Evolutionary conservation across 179 eudicot genomes (phyloP).

Genomic region (Silene vulgaris): DNA sequence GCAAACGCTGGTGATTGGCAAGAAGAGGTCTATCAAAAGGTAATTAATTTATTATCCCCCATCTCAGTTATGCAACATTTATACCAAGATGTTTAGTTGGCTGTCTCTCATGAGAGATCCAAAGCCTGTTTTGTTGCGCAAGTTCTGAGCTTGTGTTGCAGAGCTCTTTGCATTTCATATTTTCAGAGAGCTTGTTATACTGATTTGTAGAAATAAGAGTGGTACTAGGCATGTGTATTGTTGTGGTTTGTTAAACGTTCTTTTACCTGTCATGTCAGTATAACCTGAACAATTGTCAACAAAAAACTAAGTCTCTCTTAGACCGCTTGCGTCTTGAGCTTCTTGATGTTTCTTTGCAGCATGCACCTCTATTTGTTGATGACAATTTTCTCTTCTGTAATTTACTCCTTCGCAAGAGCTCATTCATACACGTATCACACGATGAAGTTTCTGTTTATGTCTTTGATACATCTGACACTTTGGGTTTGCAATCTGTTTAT

Average conservation of each 20-base stretch:
- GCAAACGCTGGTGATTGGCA: conserved; percentile 68
- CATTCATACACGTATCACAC: too few relatives aligned
- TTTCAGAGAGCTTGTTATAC: background rate
- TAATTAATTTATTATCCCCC: conserved; percentile 23
- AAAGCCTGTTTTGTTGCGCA: background rate
- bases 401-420: background rate
- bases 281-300: background rate
- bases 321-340: background rate
- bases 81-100: background rate
- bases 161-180: conserved; percentile 3
- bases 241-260: background rate
- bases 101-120: background rate
- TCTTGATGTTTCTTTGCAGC: background rate
- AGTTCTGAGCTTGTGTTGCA: conserved; percentile 5
- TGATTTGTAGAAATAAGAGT: background rate
- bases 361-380: too few relatives aligned
- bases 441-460: too few relatives aligned
- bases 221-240: background rate
- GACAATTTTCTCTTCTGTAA: background rate
- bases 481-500: too few relatives aligned
- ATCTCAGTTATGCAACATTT: background rate
- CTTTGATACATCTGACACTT: too few relatives aligned
- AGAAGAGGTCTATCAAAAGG: conserved; percentile 91
- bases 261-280: background rate
- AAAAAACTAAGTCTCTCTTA: too few relatives aligned